Conservation (phyloP, 495 filamentous ascomycete species). For the Penicillium antarcticum region DNA sequence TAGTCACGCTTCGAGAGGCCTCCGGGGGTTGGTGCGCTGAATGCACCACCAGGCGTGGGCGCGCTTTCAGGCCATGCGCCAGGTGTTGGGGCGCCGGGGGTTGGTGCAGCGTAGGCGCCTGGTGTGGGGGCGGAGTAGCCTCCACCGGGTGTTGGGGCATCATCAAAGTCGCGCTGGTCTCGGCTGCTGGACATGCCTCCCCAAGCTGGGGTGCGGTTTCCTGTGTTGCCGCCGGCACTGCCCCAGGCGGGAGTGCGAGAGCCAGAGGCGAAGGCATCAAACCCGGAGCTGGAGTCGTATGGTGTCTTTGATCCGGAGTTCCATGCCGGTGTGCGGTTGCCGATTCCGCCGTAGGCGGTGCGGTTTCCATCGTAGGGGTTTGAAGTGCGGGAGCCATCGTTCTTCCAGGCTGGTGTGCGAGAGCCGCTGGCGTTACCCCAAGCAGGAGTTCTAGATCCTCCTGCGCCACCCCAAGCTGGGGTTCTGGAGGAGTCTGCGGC, state of each 20-base stretch:
- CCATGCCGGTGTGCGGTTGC: slow-evolving; percentile 53
- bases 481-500: slow-evolving; percentile 59
- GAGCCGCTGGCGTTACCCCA: slow-evolving; percentile 54
- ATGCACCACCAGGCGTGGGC: slow-evolving; percentile 57
- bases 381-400: slow-evolving; percentile 66
- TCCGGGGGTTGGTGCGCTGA: slow-evolving; percentile 59
- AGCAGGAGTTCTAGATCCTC: slow-evolving; percentile 48
- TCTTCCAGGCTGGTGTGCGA: slow-evolving; percentile 77
- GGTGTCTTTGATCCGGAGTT: slow-evolving; percentile 68
- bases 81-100: slow-evolving; percentile 77
- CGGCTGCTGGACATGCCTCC: slow-evolving; percentile 17
- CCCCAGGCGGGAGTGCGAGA: slow-evolving; percentile 75
- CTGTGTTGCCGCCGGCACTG: slow-evolving; percentile 39
- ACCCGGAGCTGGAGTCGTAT: slow-evolving; percentile 56
- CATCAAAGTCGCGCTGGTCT: slow-evolving; percentile 40
- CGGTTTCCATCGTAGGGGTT: slow-evolving; percentile 79
- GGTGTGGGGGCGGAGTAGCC: slow-evolving; percentile 53
- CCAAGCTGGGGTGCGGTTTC: slow-evolving; percentile 53
- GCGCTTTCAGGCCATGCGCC: slow-evolving; percentile 62
- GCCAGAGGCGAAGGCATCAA: slow-evolving; percentile 68
- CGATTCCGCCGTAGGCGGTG: slow-evolving; percentile 62
- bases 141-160: slow-evolving; percentile 76
- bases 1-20: slow-evolving; percentile 41
- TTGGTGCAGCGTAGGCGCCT: slow-evolving; percentile 57
- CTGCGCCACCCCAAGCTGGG: slow-evolving; percentile 61